Percentiles rank a stretch among this genome's conserved stretches.
Evolutionary conservation across 129 eudicot genomes (phyloP).

Genomic region (Centrapalus pauciflorus): DNA sequence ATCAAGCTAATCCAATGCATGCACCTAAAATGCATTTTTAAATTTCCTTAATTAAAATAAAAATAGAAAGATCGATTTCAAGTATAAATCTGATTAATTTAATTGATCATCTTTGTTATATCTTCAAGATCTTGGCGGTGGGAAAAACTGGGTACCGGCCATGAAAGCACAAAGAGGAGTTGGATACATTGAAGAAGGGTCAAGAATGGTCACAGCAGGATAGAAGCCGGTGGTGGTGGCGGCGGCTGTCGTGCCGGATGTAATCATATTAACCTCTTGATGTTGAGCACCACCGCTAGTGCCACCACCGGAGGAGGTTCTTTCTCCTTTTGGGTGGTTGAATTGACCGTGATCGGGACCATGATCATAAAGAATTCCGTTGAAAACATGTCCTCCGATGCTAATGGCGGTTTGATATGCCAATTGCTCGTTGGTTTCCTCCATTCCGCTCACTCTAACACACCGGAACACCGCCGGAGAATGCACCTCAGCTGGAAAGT

Average conservation of each 20-base stretch:
- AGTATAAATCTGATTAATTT: too few relatives aligned
- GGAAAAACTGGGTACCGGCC: constrained; percentile 75
- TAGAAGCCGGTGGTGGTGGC: neutral
- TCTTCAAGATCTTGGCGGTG: constrained; percentile 62
- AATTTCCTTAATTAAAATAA: too few relatives aligned
- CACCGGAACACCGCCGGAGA: constrained; percentile 53
- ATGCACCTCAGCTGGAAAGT: constrained; percentile 54
- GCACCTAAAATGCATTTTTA: too few relatives aligned
- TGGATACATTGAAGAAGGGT: constrained; percentile 47
- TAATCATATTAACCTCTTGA: constrained; percentile 36
- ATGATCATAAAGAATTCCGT: constrained; percentile 75
- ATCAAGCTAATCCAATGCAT: too few relatives aligned
- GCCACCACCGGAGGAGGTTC: constrained; percentile 36
- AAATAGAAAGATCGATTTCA: too few relatives aligned
- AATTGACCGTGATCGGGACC: constrained; percentile 40
- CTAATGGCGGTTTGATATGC: constrained; percentile 72
- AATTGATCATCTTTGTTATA: neutral
- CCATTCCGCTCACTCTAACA: constrained; percentile 51
- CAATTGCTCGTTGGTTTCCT: constrained; percentile 43
- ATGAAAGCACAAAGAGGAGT: constrained; percentile 53
- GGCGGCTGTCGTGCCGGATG: constrained; percentile 17
- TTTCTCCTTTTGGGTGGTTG: constrained; percentile 33
- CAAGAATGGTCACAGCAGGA: constrained; percentile 33
- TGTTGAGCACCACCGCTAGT: constrained; percentile 29
- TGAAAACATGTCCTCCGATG: constrained; percentile 63